These are phyloP conservation scores for Termitomyces sp. DNA, from an alignment of 768 basidiomycete genomes.

Conservation along the genomic window DNA sequence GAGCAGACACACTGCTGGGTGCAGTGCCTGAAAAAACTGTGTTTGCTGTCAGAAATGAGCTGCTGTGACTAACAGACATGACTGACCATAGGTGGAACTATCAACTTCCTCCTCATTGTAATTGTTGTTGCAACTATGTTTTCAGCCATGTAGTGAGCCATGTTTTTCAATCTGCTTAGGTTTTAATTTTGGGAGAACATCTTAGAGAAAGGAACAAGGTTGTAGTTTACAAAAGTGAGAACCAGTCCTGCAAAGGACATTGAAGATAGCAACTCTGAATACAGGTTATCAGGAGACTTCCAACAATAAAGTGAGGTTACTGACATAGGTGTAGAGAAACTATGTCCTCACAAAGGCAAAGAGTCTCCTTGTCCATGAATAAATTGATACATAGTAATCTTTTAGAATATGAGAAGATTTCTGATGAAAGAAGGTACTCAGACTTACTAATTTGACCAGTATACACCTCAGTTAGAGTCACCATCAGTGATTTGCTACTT, in stretches of 20 bases:
- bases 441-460: slow-evolving; percentile 47
- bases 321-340: slow-evolving; percentile 67
- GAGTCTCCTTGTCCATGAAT: slow-evolving; percentile 22
- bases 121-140: too few relatives aligned
- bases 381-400: slow-evolving; percentile 90
- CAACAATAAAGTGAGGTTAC: slow-evolving; percentile 18
- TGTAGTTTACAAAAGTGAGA: slow-evolving; percentile 47
- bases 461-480: slow-evolving; percentile 41
- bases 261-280: slow-evolving; percentile 77
- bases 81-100: too few relatives aligned
- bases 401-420: slow-evolving; percentile 4
- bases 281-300: background rate
- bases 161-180: too few relatives aligned
- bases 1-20: too few relatives aligned
- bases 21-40: too few relatives aligned
- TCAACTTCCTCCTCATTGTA: too few relatives aligned
- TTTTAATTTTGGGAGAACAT: slow-evolving; percentile 63
- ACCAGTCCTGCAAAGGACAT: slow-evolving; percentile 49
- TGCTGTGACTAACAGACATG: too few relatives aligned
- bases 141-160: too few relatives aligned
- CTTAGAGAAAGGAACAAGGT: slow-evolving; percentile 71
- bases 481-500: slow-evolving; percentile 35
- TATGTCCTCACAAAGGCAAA: slow-evolving; percentile 52
- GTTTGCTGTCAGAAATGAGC: too few relatives aligned
- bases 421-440: background rate